Evolutionary conservation across 176 grass and related monocot species (phyloP).

Genomic region (Zizania latifolia): DNA sequence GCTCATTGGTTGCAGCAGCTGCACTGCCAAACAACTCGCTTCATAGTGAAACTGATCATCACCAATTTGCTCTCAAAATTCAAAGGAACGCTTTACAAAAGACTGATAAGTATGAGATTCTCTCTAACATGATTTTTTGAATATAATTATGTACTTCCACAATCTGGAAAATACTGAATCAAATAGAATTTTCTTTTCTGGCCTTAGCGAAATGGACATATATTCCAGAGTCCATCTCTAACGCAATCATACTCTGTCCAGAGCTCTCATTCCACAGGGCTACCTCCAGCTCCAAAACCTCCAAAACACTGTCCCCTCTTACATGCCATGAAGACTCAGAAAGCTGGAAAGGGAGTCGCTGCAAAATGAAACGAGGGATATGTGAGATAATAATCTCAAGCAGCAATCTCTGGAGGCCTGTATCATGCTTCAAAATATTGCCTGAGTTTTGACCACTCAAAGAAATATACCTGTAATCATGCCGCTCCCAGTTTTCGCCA

Average conservation of each 20-base stretch:
- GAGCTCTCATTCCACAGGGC: neutral
- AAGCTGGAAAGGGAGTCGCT: neutral
- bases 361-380: constrained; percentile 1
- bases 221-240: neutral
- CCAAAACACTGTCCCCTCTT: neutral
- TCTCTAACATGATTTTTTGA: neutral
- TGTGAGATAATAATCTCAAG: constrained; percentile 16
- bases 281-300: neutral
- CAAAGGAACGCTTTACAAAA: neutral
- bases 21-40: neutral
- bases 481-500: constrained; percentile 15
- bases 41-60: neutral
- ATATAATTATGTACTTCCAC: neutral
- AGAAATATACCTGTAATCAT: constrained; percentile 7
- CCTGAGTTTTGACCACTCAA: neutral
- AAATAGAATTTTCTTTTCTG: neutral
- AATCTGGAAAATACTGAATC: neutral
- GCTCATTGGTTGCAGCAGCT: neutral
- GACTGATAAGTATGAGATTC: no score
- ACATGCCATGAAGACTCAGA: neutral
- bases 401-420: neutral
- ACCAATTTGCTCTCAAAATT: neutral
- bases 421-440: neutral
- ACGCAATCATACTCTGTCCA: neutral
- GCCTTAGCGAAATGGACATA: neutral